These are phyloP conservation scores for Neofusicoccum laricinum DNA, from an alignment of 2,329 filamentous ascomycete species.

Conservation along the genomic window DNA sequence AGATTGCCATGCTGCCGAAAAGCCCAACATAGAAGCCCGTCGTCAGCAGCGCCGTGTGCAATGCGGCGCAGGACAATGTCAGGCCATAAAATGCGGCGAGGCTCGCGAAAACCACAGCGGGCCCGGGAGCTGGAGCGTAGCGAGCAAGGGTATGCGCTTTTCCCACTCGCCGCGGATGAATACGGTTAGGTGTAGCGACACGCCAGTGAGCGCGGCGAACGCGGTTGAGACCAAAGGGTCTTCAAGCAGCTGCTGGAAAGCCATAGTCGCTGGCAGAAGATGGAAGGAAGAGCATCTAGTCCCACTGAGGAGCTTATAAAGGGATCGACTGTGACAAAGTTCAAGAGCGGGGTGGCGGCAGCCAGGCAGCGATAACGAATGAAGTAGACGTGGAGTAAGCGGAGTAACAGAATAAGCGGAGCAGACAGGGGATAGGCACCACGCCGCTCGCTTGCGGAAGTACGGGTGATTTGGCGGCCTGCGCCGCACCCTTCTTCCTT, in stretches of 20 bases:
- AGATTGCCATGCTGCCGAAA: slow-evolving; percentile 34
- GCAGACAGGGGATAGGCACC: too few relatives aligned
- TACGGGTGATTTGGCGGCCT: too few relatives aligned
- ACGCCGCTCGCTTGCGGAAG: too few relatives aligned
- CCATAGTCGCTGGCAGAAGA: neutral
- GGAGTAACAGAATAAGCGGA: too few relatives aligned
- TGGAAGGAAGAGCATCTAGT: too few relatives aligned
- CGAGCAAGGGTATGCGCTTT: neutral
- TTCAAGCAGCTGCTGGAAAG: neutral
- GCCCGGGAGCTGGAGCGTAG: neutral
- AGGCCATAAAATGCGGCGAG: neutral
- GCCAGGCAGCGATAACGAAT: too few relatives aligned
- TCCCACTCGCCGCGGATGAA: slow-evolving; percentile 4
- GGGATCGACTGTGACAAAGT: too few relatives aligned
- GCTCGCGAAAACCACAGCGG: neutral
- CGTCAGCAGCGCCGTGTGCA: neutral
- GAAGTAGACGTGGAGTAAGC: too few relatives aligned
- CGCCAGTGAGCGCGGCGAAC: neutral
- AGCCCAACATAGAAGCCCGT: slow-evolving; percentile 18
- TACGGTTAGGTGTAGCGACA: neutral
- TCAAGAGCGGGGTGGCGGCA: too few relatives aligned
- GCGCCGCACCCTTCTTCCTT: too few relatives aligned
- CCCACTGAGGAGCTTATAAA: too few relatives aligned
- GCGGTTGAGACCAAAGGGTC: neutral
- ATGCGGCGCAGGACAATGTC: neutral